Evolutionary conservation across 2,329 filamentous ascomycete species (phyloP).

Genomic region (Juglanconis sp.): DNA sequence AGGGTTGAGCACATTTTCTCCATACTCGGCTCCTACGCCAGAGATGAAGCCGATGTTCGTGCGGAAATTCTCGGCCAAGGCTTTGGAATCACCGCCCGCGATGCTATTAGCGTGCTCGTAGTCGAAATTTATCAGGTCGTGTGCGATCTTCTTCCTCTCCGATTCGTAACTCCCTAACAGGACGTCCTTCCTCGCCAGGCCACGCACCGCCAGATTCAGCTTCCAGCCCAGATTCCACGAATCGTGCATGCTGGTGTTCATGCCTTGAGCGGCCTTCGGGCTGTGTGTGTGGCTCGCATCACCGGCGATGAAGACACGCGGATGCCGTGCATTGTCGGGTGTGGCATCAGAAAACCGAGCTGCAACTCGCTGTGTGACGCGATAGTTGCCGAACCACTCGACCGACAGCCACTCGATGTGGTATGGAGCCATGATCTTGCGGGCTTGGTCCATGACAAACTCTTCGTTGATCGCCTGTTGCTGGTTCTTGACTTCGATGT

Average conservation of each 20-base stretch:
- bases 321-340: slow-evolving; percentile 26
- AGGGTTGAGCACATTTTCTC: slow-evolving; percentile 4
- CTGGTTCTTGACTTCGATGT: slow-evolving; percentile 53
- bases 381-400: slow-evolving; percentile 71
- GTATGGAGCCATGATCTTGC: slow-evolving; percentile 58
- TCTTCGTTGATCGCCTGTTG: slow-evolving; percentile 48
- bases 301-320: slow-evolving; percentile 63
- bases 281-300: slow-evolving; percentile 72
- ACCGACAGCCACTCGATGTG: slow-evolving; percentile 55
- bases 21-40: slow-evolving; percentile 59
- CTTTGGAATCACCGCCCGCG: slow-evolving; percentile 58
- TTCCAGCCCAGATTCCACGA: slow-evolving; percentile 58
- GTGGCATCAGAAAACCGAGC: slow-evolving; percentile 62
- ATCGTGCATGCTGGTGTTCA: slow-evolving; percentile 62
- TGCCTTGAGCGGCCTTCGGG: slow-evolving; percentile 67
- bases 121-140: slow-evolving; percentile 60
- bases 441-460: slow-evolving; percentile 67
- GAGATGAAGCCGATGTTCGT: slow-evolving; percentile 72
- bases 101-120: slow-evolving; percentile 56
- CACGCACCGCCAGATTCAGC: slow-evolving; percentile 50
- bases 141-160: slow-evolving; percentile 60
- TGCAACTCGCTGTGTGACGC: slow-evolving; percentile 68
- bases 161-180: slow-evolving; percentile 60
- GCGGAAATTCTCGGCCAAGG: slow-evolving; percentile 65
- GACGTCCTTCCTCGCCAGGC: slow-evolving; percentile 47